Evolutionary conservation across 164 flowering plant genomes (phyloP).

Genomic region (Vitis labrusca): DNA sequence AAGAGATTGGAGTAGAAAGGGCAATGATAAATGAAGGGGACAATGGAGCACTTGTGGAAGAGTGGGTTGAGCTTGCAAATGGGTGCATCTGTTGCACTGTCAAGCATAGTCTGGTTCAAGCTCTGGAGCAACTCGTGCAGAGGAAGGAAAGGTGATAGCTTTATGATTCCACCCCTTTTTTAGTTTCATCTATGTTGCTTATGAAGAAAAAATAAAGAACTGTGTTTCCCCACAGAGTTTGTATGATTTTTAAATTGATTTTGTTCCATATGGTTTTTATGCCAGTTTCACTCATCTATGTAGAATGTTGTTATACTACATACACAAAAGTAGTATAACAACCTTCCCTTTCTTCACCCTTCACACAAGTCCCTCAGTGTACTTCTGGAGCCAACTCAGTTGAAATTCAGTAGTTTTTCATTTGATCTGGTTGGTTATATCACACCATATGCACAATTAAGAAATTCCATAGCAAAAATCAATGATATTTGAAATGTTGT

Average conservation of each 20-base stretch:
- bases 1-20: conserved; percentile 95
- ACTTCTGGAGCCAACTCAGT: neutral
- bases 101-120: conserved; percentile 94
- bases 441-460: neutral
- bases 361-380: too few species aligned
- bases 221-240: too few species aligned
- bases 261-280: too few species aligned
- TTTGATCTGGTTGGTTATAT: neutral
- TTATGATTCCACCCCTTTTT: neutral
- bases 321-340: too few species aligned
- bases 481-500: conserved; percentile 7
- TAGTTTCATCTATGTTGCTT: too few species aligned
- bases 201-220: too few species aligned
- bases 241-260: too few species aligned
- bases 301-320: neutral
- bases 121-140: conserved; percentile 87
- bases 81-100: conserved; percentile 98
- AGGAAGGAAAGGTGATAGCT: conserved; percentile 72
- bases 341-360: too few species aligned
- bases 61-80: conserved; percentile 99
- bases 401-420: neutral
- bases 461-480: neutral
- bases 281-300: too few species aligned
- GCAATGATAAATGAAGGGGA: conserved; percentile 98
- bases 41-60: conserved; percentile 84